Conservation (phyloP, 2,329 filamentous ascomycete genomes). For the Fusarium caatingaense region DNA sequence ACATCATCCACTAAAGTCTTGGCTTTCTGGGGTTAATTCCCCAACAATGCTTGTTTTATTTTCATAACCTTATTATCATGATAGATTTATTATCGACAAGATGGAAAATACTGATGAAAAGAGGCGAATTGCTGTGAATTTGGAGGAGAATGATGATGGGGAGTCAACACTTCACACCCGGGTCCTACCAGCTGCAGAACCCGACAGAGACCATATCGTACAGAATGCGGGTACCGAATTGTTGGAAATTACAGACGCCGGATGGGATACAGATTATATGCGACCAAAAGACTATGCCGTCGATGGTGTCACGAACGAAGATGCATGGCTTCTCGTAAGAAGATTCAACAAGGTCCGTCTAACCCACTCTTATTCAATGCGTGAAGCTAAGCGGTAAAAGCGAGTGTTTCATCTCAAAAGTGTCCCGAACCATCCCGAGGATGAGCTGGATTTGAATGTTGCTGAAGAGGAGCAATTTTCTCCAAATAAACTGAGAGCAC, state of each 20-base stretch:
- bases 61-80: not conserved
- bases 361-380: rapidly evolving
- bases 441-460: slow-evolving; percentile 25
- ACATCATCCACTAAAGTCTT: slow-evolving; percentile 15
- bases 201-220: rapidly evolving
- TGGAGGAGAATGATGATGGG: not conserved
- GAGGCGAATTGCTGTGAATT: slow-evolving; percentile 6
- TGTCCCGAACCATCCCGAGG: not conserved
- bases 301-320: slow-evolving; percentile 12
- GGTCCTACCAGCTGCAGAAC: not conserved
- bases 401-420: slow-evolving; percentile 25
- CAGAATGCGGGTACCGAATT: rapidly evolving
- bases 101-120: not conserved
- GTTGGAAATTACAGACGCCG: not conserved
- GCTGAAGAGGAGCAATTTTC: slow-evolving; percentile 84
- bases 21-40: not conserved
- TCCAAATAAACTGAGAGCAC: slow-evolving; percentile 81
- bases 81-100: too few relatives aligned
- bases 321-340: slow-evolving; percentile 23
- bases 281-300: not conserved
- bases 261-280: not conserved
- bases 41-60: not conserved
- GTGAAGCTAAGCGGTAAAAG: rapidly evolving
- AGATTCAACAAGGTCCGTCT: slow-evolving; percentile 23
- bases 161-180: not conserved